Evolutionary conservation across 768 basidiomycete species (phyloP).

Genomic region (Pleurotus sapidus): DNA sequence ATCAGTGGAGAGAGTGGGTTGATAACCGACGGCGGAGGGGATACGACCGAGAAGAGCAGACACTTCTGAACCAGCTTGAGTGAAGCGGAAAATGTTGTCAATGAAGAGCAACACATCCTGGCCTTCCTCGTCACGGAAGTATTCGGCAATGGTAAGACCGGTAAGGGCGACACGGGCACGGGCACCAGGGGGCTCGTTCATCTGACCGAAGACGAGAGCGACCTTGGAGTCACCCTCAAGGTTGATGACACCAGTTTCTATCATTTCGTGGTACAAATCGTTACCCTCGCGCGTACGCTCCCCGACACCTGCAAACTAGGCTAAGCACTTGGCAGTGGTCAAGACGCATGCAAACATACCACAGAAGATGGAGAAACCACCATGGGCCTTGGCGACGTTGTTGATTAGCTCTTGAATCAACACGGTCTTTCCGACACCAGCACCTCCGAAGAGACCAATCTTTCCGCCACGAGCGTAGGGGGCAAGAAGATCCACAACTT

Average conservation of each 20-base stretch:
- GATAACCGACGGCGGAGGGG: constrained; percentile 99
- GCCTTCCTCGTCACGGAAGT: constrained; percentile 99
- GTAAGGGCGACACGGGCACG: constrained; percentile 99
- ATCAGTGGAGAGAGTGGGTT: constrained; percentile 98
- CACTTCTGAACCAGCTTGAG: constrained; percentile 99
- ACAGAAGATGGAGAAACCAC: constrained; percentile 99
- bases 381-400: constrained; percentile 99
- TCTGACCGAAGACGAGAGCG: constrained; percentile 99
- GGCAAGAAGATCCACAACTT: constrained; percentile 99
- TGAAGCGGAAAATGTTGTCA: constrained; percentile 99
- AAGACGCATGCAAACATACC: constrained; percentile 42
- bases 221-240: constrained; percentile 99
- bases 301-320: constrained; percentile 76
- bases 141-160: constrained; percentile 98
- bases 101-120: constrained; percentile 99
- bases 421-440: constrained; percentile 99
- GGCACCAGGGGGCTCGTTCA: constrained; percentile 99
- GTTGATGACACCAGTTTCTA: constrained; percentile 99
- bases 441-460: constrained; percentile 99
- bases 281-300: constrained; percentile 99
- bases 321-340: neutral
- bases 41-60: constrained; percentile 99
- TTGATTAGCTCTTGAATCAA: constrained; percentile 99
- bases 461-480: constrained; percentile 99
- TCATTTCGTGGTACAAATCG: constrained; percentile 99